Percentiles rank a stretch among this genome's conserved stretches.
These are phyloP conservation scores for Populus simonii DNA, from an alignment of 345 rosid genomes.

Conservation along the genomic window DNA sequence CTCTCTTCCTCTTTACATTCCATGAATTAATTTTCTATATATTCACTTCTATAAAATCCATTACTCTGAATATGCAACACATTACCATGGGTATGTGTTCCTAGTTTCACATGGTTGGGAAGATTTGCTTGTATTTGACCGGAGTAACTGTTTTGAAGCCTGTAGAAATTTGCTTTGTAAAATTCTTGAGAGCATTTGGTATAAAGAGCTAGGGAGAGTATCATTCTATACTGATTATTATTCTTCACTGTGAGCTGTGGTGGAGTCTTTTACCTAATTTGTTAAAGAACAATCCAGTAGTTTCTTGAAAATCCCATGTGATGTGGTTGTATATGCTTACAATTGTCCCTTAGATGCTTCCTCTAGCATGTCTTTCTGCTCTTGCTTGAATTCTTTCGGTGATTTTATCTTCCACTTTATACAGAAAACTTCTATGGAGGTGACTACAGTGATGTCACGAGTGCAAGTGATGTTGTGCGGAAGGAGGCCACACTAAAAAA, in stretches of 20 bases:
- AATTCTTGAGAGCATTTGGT: not conserved
- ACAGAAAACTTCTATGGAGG: slow-evolving; percentile 64
- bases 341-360: not conserved
- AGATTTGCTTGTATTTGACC: not conserved
- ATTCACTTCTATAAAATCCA: not conserved
- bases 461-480: slow-evolving; percentile 45
- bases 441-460: slow-evolving; percentile 52
- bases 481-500: slow-evolving; percentile 48
- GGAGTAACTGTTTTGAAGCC: not conserved
- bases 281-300: not conserved
- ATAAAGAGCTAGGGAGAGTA: no score
- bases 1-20: not conserved
- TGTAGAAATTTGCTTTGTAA: not conserved
- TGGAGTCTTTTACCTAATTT: not conserved
- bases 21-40: not conserved
- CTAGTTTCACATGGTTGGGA: not conserved
- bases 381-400: slow-evolving; percentile 6
- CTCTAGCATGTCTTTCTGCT: not conserved
- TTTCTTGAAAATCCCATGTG: not conserved
- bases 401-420: slow-evolving; percentile 9
- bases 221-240: no score
- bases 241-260: not conserved
- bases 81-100: not conserved
- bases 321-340: not conserved
- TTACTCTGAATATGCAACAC: not conserved